Evolutionary conservation across 2,329 filamentous ascomycete species (phyloP).

Genomic region (Leptographium galeiforme): DNA sequence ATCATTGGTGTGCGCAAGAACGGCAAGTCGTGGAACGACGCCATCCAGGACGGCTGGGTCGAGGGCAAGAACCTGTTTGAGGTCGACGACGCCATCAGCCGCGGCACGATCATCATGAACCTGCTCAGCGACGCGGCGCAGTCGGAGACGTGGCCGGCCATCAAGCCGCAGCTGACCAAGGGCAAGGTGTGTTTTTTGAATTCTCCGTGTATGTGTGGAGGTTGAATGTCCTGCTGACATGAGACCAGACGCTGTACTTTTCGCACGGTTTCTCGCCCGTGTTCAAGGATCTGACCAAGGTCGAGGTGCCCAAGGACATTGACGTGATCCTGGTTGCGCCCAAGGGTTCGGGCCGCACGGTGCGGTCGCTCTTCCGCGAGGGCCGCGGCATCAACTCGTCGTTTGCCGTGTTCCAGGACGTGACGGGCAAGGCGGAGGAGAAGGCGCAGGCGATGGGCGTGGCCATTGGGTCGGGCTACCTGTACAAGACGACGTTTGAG

Average conservation of each 20-base stretch:
- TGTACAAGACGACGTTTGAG: constrained; percentile 99
- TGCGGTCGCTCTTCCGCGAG: constrained; percentile 97
- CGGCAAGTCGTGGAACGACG: constrained; percentile 97
- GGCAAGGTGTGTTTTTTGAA: constrained; percentile 78
- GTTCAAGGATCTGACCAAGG: constrained; percentile 99
- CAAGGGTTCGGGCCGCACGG: constrained; percentile 97
- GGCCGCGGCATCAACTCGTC: constrained; percentile 99
- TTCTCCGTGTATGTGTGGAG: too few relatives aligned
- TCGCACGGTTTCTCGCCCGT: constrained; percentile 99
- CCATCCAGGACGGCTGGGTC: constrained; percentile 92
- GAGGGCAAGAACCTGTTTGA: constrained; percentile 98
- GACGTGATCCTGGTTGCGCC: constrained; percentile 99
- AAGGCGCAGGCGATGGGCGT: constrained; percentile 95
- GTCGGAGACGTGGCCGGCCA: constrained; percentile 94
- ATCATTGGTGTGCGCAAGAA: constrained; percentile 98
- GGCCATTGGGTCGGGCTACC: constrained; percentile 92
- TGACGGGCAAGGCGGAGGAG: constrained; percentile 95
- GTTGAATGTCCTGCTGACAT: too few relatives aligned
- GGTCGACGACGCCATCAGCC: constrained; percentile 87
- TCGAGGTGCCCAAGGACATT: constrained; percentile 88
- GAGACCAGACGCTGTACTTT: constrained; percentile 86
- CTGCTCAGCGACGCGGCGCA: constrained; percentile 94
- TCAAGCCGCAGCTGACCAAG: constrained; percentile 97
- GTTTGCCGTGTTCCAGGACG: constrained; percentile 95
- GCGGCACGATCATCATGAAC: constrained; percentile 97